Evolutionary conservation across 371 early-diverging fungal species (phyloP).

Genomic region (Mucor racemosus): DNA sequence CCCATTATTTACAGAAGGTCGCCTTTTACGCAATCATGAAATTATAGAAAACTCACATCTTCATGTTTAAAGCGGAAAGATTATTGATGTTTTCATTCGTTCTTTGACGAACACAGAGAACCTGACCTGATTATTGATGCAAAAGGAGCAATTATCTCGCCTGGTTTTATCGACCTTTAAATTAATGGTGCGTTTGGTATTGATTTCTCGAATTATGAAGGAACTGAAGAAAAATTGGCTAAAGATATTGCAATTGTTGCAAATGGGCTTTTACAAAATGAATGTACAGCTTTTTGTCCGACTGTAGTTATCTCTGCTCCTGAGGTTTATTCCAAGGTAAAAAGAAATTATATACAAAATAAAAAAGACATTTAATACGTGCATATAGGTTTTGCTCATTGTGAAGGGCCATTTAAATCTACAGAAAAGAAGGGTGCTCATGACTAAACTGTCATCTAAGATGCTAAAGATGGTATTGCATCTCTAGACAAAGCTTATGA

Average conservation of each 20-base stretch:
- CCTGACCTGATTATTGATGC: conserved; percentile 77
- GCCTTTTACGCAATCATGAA: conserved; percentile 68
- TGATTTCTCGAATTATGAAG: conserved; percentile 70
- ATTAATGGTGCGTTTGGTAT: conserved; percentile 83
- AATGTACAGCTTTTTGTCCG: conserved; percentile 81
- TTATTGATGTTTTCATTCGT: conserved; percentile 69
- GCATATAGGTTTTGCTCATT: conserved; percentile 65
- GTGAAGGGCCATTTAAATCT: conserved; percentile 82
- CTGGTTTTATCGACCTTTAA: conserved; percentile 82
- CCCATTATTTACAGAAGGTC: conserved; percentile 35
- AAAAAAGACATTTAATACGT: no score
- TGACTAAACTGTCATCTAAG: conserved; percentile 59
- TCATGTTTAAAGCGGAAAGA: conserved; percentile 75
- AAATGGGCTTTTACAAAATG: conserved; percentile 72
- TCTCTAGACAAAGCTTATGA: conserved; percentile 72
- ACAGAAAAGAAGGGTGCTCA: conserved; percentile 77
- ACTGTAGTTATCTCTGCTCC: conserved; percentile 79
- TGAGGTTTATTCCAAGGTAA: conserved; percentile 72
- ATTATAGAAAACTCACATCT: conserved; percentile 71
- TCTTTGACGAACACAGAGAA: conserved; percentile 62
- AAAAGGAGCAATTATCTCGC: conserved; percentile 67
- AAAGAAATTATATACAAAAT: no score
- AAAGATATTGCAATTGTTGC: conserved; percentile 67
- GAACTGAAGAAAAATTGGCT: conserved; percentile 43
- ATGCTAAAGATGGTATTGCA: conserved; percentile 59